Evolutionary conservation across 1,139 yeast genomes (phyloP).

Genomic region (Yamadazyma friedrichii): DNA sequence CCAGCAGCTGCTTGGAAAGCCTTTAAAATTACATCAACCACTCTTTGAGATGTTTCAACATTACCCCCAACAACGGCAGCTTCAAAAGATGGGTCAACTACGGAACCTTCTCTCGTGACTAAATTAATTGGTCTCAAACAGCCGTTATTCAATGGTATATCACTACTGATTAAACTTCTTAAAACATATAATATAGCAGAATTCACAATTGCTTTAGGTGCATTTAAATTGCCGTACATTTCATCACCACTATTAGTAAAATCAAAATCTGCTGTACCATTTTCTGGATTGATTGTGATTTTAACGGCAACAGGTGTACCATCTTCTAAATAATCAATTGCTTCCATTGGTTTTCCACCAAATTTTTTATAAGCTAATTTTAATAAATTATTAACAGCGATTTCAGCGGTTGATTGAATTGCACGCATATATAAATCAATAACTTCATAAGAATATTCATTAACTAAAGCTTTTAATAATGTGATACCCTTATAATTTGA

Average conservation of each 20-base stretch:
- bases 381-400: constrained; percentile 39
- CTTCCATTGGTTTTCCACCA: constrained; percentile 33
- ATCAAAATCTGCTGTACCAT: constrained; percentile 42
- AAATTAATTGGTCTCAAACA: constrained; percentile 71
- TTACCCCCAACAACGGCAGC: constrained; percentile 91
- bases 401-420: constrained; percentile 43
- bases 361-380: constrained; percentile 36
- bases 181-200: constrained; percentile 82
- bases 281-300: constrained; percentile 31
- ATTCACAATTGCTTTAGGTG: constrained; percentile 65
- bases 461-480: constrained; percentile 29
- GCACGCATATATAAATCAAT: constrained; percentile 43
- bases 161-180: constrained; percentile 70
- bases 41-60: constrained; percentile 83
- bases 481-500: constrained; percentile 44
- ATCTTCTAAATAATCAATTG: constrained; percentile 43
- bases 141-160: constrained; percentile 84
- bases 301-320: constrained; percentile 42
- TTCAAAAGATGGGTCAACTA: constrained; percentile 67
- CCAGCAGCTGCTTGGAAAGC: constrained; percentile 75
- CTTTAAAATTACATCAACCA: constrained; percentile 73
- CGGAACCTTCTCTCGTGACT: constrained; percentile 64
- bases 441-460: constrained; percentile 33
- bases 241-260: constrained; percentile 44
- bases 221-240: constrained; percentile 44